Evolutionary conservation across 306 rosid species (phyloP), one percentile per base, ranked within the genome.

Genomic region (Ormosia semicastrata): DNA sequence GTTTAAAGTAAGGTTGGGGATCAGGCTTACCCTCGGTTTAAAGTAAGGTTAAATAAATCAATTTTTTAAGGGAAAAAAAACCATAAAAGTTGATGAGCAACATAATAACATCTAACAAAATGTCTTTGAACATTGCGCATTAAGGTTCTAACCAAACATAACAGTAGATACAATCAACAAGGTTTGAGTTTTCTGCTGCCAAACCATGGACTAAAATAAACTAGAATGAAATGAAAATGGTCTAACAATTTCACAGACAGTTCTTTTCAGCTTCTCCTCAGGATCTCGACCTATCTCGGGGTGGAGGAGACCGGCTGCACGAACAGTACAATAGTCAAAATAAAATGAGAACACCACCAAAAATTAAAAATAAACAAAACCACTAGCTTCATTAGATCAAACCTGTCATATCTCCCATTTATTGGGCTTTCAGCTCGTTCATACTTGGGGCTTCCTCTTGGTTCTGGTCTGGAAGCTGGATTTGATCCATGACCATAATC

Each of bases 401-500:
- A 91, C 94, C 95, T 93, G 82, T 82, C 85, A 73, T 88, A 89
- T 89, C 94, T 88, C 60, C 91, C 89, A 81, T 89, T 84, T 43
- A 79, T 63, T 40, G 94, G 97, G 84, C 97, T 92, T 72, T 82
- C 83, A 65, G 70, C 85, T 54, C 91, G 85, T 13, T 90, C 93
- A 83, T 87, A 89, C 66, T 75, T 77, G 41, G 97, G 94, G 82
- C 94, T 89, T 76, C 93, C 89, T 81, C 92, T 92, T 75, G 85
- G 60, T 39, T 92, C 94, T 33, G 88, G 64, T 79, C 91, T 86
- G 78, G 97, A 92, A 81, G 81, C 58, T 29, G 83, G 91, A 73
- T 88, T 88, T 47, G 97, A 68, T 77, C 94, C 91, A 86, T 82
- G 94, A 56, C 94, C 93, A 83, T 90, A 92, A 82, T 91, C 97